Evolutionary conservation across 805 yeast species (phyloP), one percentile per base, ranked within the genome.

Genomic region (Isabelozyma rhagii): DNA sequence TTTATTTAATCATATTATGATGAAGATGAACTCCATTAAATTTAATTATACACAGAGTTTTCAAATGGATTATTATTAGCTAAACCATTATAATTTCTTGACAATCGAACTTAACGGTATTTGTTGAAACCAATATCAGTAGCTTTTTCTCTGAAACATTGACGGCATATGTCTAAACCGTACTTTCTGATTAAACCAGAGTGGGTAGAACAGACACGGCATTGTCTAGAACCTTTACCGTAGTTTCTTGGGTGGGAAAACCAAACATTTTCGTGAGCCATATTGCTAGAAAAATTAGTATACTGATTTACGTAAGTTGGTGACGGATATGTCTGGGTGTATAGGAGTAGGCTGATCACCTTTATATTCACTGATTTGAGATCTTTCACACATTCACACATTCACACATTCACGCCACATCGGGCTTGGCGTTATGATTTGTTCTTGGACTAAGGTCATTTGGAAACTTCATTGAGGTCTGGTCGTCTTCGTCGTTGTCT

Each of bases 261-360:
- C 99, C 99, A 94, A 86, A 93, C 96, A 91, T 90, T 87, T 87
- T 90, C 97, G 97, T 92, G 98, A 87, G 97, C 97, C 98, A 92
- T 92, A 57, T 81, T 88, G 83, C 79, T 74, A 64, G 48, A 58
- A 36, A 45, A 47, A 76, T 72, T 71, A 72, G 77, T 72, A 66
- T 43, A 43, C 18, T 17, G 18, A 17, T 41, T 15, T 21, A 21
- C 25, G 5, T 13, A 31, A 31, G 36, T 31, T 31, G 36, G 36
- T 21, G 25, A 2, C 25, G 25, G 6, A 21, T 21, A 21, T 21
- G 25, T 6, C 25, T 5, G 25, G 25, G 5, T 21, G 25, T 21
- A 21, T 4, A 21, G 25, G 25, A 21, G 6, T 21, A 15, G 17
- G 17, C 17, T 15, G 17, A 15, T 15, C 2, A 15, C 17, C 25